Conservation (phyloP, 2,329 filamentous ascomycete genomes). For the Elsinoe arachidis region DNA sequence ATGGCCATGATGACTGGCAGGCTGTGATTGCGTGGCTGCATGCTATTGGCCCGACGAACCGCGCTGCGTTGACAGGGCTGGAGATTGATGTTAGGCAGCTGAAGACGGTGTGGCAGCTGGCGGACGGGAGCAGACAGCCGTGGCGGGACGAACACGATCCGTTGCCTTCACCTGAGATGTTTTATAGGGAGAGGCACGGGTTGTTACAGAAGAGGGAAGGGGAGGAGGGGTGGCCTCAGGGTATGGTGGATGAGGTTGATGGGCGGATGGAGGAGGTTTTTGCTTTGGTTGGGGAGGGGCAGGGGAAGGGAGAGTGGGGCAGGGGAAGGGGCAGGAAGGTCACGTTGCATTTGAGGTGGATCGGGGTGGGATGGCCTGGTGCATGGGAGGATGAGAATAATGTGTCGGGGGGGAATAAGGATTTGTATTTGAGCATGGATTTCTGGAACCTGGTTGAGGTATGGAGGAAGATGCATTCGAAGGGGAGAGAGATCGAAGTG, state of each 20-base stretch:
- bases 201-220: not conserved
- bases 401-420: not conserved
- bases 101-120: not conserved
- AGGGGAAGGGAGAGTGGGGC: not conserved
- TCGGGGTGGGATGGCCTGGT: conserved; percentile 30
- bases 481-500: not conserved
- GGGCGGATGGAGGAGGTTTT: not conserved
- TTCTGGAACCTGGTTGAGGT: not conserved
- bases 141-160: too few relatives aligned
- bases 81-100: not conserved
- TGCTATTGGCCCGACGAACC: not conserved
- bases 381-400: conserved; percentile 23
- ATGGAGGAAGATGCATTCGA: not conserved
- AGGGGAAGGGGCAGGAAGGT: not conserved
- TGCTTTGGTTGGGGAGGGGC: too few relatives aligned
- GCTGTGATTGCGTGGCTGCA: not conserved
- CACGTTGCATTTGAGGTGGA: conserved; percentile 34
- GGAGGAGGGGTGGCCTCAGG: not conserved
- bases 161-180: too few relatives aligned
- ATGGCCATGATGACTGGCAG: not conserved
- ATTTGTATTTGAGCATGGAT: not conserved
- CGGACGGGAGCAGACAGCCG: not conserved
- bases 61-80: not conserved
- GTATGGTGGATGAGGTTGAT: not conserved
- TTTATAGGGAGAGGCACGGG: not conserved